Conservation (phyloP, 768 basidiomycete species). For the Rubroboletus pulcherrimus region DNA sequence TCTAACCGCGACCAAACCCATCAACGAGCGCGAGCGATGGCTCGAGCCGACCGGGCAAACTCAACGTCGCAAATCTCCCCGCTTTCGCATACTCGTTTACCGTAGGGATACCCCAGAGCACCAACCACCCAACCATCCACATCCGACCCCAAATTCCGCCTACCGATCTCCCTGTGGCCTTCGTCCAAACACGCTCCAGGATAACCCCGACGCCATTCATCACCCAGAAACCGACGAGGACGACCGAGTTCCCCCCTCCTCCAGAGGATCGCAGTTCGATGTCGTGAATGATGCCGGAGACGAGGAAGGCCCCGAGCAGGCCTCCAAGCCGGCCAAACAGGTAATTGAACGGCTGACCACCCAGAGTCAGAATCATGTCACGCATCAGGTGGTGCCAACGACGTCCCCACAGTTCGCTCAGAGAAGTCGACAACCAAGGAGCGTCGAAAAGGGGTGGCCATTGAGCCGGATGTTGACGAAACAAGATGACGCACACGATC, state of each 20-base stretch:
- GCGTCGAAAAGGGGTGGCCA: conserved; percentile 62
- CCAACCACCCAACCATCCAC: conserved; percentile 50
- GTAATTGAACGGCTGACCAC: conserved; percentile 39
- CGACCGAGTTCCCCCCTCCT: conserved; percentile 40
- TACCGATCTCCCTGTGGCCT: conserved; percentile 39
- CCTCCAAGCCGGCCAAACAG: conserved; percentile 49
- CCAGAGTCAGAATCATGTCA: conserved; percentile 49
- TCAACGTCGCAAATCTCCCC: conserved; percentile 13
- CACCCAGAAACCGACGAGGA: conserved; percentile 49
- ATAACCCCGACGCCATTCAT: conserved; percentile 53
- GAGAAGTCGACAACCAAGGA: conserved; percentile 55
- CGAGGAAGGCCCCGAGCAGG: conserved; percentile 53
- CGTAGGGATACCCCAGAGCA: conserved; percentile 44
- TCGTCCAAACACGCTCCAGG: conserved; percentile 46
- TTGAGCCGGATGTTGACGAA: conserved; percentile 45
- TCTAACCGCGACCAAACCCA: background rate
- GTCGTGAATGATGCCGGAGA: conserved; percentile 58
- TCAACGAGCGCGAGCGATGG: conserved; percentile 29
- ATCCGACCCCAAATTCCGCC: conserved; percentile 44
- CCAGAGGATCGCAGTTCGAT: conserved; percentile 54
- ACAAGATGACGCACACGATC: conserved; percentile 42
- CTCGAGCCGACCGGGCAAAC: conserved; percentile 10
- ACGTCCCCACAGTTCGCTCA: conserved; percentile 58
- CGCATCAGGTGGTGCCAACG: conserved; percentile 70
- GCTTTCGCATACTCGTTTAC: conserved; percentile 34